Evolutionary conservation across 2,329 filamentous ascomycete genomes (phyloP).

Genomic region (Helicocarpus griseus): DNA sequence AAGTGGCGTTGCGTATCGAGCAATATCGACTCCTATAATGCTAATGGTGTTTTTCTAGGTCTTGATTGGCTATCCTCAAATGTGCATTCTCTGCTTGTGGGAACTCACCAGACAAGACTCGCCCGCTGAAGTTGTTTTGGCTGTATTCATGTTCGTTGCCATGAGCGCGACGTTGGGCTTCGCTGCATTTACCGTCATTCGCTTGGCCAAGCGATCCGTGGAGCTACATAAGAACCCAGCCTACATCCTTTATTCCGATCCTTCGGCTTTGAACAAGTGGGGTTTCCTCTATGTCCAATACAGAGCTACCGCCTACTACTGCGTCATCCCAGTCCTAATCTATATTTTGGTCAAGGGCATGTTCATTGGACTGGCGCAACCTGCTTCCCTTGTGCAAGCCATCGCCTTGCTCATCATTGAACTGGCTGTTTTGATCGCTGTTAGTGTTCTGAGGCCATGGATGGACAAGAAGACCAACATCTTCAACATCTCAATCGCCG

Average conservation of each 20-base stretch:
- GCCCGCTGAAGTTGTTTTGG: constrained; percentile 72
- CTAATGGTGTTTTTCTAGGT: constrained; percentile 38
- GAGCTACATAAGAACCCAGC: constrained; percentile 91
- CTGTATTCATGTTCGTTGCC: constrained; percentile 78
- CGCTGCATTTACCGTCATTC: constrained; percentile 83
- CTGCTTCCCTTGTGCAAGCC: constrained; percentile 61
- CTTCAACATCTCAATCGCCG: constrained; percentile 88
- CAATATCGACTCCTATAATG: constrained; percentile 4
- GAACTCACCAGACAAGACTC: constrained; percentile 84
- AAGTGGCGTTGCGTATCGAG: constrained; percentile 11
- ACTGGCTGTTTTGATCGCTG: constrained; percentile 62
- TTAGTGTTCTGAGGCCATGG: constrained; percentile 78
- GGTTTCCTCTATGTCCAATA: constrained; percentile 97
- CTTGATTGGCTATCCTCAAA: constrained; percentile 83
- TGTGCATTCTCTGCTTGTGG: constrained; percentile 85
- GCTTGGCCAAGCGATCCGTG: constrained; percentile 79
- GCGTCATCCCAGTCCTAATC: constrained; percentile 67
- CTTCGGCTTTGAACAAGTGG: constrained; percentile 92
- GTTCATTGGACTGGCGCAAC: constrained; percentile 76
- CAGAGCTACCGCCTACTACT: constrained; percentile 91
- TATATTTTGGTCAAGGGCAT: constrained; percentile 83
- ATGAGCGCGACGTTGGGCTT: constrained; percentile 69
- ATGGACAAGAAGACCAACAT: constrained; percentile 99
- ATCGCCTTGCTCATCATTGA: constrained; percentile 78
- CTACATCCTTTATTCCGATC: constrained; percentile 93